Percentiles rank a stretch among this genome's conserved stretches.
phyloP scores from a whole-genome alignment of 2,329 filamentous ascomycete species.

The Phoma sp. region DNA sequence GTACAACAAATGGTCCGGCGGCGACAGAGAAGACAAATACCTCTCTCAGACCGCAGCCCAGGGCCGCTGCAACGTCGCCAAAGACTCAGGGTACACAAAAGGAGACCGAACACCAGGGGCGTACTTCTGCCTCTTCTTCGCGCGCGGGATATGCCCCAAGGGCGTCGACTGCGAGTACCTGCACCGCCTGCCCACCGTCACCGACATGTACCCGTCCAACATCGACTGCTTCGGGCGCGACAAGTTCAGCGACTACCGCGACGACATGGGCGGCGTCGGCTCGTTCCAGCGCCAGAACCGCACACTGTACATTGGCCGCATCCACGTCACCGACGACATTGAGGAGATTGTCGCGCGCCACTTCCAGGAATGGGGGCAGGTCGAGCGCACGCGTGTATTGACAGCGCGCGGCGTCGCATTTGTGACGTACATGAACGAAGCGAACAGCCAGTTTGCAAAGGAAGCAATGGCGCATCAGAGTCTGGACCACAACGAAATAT shows the following conservation, averaged over 20 bases:
- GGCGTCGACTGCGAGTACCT: constrained; percentile 94
- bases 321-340: constrained; percentile 95
- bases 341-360: constrained; percentile 95
- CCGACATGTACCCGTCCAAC: constrained; percentile 91
- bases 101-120: constrained; percentile 65
- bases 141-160: constrained; percentile 80
- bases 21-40: constrained; percentile 92
- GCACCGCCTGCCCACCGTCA: constrained; percentile 83
- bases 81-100: constrained; percentile 63
- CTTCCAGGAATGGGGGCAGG: constrained; percentile 94
- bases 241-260: constrained; percentile 90
- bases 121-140: constrained; percentile 94
- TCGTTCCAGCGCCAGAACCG: constrained; percentile 93
- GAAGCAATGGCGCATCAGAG: constrained; percentile 96
- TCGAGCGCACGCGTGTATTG: constrained; percentile 87
- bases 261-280: constrained; percentile 97
- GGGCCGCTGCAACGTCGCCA: constrained; percentile 84
- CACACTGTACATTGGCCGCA: constrained; percentile 90
- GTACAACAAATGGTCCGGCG: constrained; percentile 99
- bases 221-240: constrained; percentile 95
- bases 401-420: constrained; percentile 92
- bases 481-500: constrained; percentile 87
- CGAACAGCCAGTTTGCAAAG: constrained; percentile 57
- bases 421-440: constrained; percentile 89
- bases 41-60: constrained; percentile 82